Base-by-base conservation (phyloP, 2,329 filamentous ascomycete genomes). In the Byssothecium circinans region DNA sequence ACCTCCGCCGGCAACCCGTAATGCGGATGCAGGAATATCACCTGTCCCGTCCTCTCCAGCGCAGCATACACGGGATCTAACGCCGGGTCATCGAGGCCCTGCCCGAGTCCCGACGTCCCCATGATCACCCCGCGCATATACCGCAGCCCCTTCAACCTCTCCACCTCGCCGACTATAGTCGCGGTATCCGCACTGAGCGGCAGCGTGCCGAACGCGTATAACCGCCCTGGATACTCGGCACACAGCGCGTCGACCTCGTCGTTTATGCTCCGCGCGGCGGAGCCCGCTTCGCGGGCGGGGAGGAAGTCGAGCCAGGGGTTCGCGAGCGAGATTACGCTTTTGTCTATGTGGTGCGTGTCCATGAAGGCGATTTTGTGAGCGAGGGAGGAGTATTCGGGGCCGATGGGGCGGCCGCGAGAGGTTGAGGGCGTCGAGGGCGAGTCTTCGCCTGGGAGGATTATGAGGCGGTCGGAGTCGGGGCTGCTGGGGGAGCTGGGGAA, bases 261-360 rank as follows among this genome's bases (percentile, higher is more conserved):
- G 69, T 96, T 96, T 68, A 95, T 85, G 1, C 76, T 77, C 43
- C 74, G 64, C 1, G 89, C 89, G 40, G 85, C 83, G 23, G 72
- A 67, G 1, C 80, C 81, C 0, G 88, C 87, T 55, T 86, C 81
- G 3, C 75, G 68, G 0, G 82, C 67, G 0, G 76, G 71, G 0
- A 96, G 73, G 65, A 95, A 96, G 71, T 96, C 91, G 2, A 96
- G 80, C 91, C 91, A 96, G 0, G 91, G 91, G 65, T 96, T 96
- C 12, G 91, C 91, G 18, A 96, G 83, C 0, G 89, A 94, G 53
- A 96, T 84, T 41, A 96, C 88, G 1, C 88, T 94, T 54, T 87
- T 84, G 69, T 87, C 81, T 67, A 96, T 96, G 43, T 76, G 76
- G 73, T 96, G 91, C 14, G 79, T 81, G 68, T 90, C 80, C 91